Evolutionary conservation across 331 rosid species (phyloP), one percentile per base, ranked within the genome.

Genomic region (Spiraea crenata): DNA sequence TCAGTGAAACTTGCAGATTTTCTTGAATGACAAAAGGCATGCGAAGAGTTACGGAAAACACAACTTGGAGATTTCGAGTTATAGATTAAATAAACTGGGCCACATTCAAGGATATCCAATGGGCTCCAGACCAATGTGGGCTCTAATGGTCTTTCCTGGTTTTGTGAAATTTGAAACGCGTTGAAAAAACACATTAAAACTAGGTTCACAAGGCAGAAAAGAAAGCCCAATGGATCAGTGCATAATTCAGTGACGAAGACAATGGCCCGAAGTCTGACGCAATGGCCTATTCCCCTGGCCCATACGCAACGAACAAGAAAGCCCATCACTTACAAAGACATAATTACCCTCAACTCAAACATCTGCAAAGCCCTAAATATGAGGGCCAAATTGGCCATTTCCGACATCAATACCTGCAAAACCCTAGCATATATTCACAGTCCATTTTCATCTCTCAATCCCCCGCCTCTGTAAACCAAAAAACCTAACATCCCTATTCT

Each of bases 401-500:
- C 7, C 0, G 2, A 0, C 7, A 15, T 34, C 25, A 14, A 17
- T 31, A 55, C 15, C 52, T 13, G 63, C 77, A 71, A 77, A 63
- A 77, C 77, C 81, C 81, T 71, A 64, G 63, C 62, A 56, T 47
- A 70, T 70, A 70, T 5, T 42, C 15, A 57, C 62, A 7, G 31
- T 25, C 39, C 49, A 52, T 42, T 19, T 46, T 12, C 57, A 14
- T 9, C 56, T 5, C n/a, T 4, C 54, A 40, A 9, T 59, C 8
- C 5, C 6, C 3, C 9, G 20, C 52, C 39, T 16, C 13, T 12
- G 50, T 63, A 11, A 10, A 13, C 13, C 54, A 11, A 49, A 72
- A 76, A 73, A 85, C 88, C 80, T 74, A 74, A 66, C 49, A 45
- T 3, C 31, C 9, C 5, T 34, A 1, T 10, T 31, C 50, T 50